Base-by-base conservation (phyloP, 1,284 basidiomycete species). In the Marasmius sp. region DNA sequence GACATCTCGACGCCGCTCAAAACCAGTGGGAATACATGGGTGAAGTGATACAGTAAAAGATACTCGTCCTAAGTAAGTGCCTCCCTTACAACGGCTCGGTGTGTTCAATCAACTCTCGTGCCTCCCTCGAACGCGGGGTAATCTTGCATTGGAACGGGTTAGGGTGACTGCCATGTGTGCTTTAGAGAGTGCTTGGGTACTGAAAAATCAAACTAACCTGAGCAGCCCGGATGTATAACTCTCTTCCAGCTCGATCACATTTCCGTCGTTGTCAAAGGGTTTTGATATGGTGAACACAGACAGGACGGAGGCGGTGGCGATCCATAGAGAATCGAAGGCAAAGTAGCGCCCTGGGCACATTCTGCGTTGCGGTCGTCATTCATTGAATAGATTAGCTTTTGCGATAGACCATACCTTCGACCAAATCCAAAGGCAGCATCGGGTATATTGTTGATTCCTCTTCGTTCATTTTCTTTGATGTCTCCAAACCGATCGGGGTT, bases 261-360 rank as follows among this genome's bases (percentile, higher is more conserved):
- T 65, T 3, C 82, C 82, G n/a, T 75, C 70, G 53, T 74, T 74
- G 59, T 80, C 80, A 12, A 75, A 58, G 10, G 76, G 70, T 66
- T 77, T 79, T 47, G 70, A 63, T 38, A 84, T 77, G 55, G 77
- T 69, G 66, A 78, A 81, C 12, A 77, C 76, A 8, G 79, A 69
- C 39, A 85, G 65, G 41, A 81, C 73, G 1, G 78, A 79, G 45
- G 79, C 81, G 27, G 83, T 71, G 14, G 77, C 70, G 52, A 84
- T 79, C 78, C 80, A 85, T 18, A 85, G 63, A 16, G 78, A 75
- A 65, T 83, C 81, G 60, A 79, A 76, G 58, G 77, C 79, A 10
- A 84, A 71, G 71, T 76, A 76, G 56, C 75, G 69, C 6, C 83
- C 84, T 1, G 83, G 81, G 65, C 83, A 85, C 53, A 77, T 64